These are phyloP conservation scores for Ophiocordyceps sinensis DNA, from an alignment of 2,329 filamentous ascomycete genomes.

Conservation along the genomic window DNA sequence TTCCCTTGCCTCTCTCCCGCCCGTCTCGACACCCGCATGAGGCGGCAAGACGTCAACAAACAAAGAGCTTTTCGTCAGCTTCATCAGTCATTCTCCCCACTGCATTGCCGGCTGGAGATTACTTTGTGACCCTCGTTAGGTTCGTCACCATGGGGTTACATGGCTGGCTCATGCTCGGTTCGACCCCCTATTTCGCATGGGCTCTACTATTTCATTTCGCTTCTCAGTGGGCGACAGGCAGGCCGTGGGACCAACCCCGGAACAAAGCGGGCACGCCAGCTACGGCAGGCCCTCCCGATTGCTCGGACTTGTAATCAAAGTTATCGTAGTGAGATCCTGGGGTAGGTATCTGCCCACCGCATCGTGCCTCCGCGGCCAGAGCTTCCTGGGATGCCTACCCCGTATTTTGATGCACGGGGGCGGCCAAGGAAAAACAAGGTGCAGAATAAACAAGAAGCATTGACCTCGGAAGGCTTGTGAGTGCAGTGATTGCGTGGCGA, in stretches of 20 bases:
- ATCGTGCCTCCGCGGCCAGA: not conserved
- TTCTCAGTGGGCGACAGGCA: constrained; percentile 8
- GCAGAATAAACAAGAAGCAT: no score
- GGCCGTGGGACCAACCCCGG: constrained; percentile 1
- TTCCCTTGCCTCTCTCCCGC: not conserved
- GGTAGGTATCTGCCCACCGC: not conserved
- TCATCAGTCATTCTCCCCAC: constrained; percentile 10
- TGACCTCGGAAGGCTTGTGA: no score
- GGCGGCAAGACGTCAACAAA: constrained; percentile 14
- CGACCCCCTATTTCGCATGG: constrained; percentile 3
- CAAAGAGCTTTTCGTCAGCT: constrained; percentile 3
- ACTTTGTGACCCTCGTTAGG: not conserved
- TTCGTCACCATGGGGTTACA: not conserved
- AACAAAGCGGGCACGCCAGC: not conserved
- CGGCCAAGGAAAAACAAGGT: no score
- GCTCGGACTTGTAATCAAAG: constrained; percentile 7
- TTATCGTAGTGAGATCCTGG: constrained; percentile 1
- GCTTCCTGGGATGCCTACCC: no score
- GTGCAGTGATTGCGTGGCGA: no score
- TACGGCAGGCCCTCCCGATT: constrained; percentile 2
- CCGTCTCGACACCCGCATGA: not conserved
- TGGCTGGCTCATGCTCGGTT: not conserved
- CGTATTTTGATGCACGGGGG: no score
- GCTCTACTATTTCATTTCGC: constrained; percentile 18
- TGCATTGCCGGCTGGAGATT: constrained; percentile 1